Conservation (phyloP, 257 asterid species). For the Thymus quinquecostatus region DNA sequence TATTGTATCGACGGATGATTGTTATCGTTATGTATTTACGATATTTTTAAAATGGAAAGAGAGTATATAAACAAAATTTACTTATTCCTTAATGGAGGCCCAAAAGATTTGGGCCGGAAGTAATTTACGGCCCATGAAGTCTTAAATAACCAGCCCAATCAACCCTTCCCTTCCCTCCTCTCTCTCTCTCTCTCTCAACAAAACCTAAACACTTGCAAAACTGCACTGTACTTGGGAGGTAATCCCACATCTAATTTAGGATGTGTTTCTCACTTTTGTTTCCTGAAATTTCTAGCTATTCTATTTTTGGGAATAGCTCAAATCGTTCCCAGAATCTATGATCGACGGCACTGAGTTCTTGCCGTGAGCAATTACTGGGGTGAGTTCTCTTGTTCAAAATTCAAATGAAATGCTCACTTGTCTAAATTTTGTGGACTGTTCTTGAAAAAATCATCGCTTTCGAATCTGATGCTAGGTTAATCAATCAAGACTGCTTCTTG, state of each 20-base stretch:
- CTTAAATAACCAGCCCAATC: not conserved
- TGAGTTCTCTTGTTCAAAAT: not conserved
- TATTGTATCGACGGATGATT: too few relatives aligned
- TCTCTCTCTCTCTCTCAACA: not conserved
- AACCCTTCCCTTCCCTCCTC: too few relatives aligned
- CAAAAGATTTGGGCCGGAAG: not conserved
- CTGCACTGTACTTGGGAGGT: not conserved
- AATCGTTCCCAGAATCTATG: not conserved
- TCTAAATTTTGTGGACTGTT: not conserved
- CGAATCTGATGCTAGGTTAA: not conserved
- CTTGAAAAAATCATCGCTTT: not conserved
- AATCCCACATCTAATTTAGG: not conserved
- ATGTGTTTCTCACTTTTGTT: not conserved
- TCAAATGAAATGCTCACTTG: not conserved
- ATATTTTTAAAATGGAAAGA: too few relatives aligned
- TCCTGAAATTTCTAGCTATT: not conserved
- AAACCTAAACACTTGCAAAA: not conserved
- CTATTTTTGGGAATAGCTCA: not conserved
- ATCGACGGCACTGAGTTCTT: not conserved
- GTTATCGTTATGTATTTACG: too few relatives aligned
- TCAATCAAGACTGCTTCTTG: conserved; percentile 8
- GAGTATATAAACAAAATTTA: too few relatives aligned
- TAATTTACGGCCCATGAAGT: not conserved
- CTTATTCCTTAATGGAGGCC: not conserved
- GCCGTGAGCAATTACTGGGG: not conserved